These are phyloP conservation scores for Xylariaceae sp. DNA, from an alignment of 2,329 filamentous ascomycete species.

Conservation along the genomic window DNA sequence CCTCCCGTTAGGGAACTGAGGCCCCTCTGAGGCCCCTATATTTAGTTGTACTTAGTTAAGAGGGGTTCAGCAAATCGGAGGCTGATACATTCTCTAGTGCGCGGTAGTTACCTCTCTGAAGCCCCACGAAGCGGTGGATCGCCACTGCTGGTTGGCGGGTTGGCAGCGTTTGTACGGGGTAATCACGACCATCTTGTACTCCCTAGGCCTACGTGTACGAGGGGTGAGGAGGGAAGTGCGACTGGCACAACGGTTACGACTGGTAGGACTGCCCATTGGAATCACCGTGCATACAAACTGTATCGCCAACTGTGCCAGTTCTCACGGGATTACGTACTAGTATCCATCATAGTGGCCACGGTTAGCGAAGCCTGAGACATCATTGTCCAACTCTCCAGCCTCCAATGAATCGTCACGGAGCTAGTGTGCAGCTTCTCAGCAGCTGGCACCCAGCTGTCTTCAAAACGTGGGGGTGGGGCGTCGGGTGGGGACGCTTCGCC, in stretches of 20 bases:
- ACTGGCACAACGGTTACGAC: too few relatives aligned
- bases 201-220: too few relatives aligned
- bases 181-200: neutral
- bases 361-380: neutral
- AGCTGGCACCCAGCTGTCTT: neutral
- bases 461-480: neutral
- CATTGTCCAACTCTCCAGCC: neutral
- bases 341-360: neutral
- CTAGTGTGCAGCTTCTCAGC: neutral
- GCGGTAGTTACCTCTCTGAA: neutral
- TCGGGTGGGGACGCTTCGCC: neutral
- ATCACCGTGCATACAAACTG: too few relatives aligned
- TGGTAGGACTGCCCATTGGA: too few relatives aligned
- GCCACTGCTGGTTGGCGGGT: neutral
- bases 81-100: slow-evolving; percentile 3
- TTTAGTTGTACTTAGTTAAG: neutral
- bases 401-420: neutral
- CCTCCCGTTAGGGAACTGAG: neutral
- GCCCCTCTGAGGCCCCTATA: neutral
- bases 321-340: too few relatives aligned
- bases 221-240: too few relatives aligned
- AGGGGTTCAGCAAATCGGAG: slow-evolving; percentile 16
- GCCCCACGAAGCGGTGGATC: neutral
- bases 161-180: slow-evolving; percentile 1
- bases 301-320: too few relatives aligned